Evolutionary conservation across 2,329 filamentous ascomycete species (phyloP), one percentile per base, ranked within the genome.

Genomic region (Lachnellula subtilissima): DNA sequence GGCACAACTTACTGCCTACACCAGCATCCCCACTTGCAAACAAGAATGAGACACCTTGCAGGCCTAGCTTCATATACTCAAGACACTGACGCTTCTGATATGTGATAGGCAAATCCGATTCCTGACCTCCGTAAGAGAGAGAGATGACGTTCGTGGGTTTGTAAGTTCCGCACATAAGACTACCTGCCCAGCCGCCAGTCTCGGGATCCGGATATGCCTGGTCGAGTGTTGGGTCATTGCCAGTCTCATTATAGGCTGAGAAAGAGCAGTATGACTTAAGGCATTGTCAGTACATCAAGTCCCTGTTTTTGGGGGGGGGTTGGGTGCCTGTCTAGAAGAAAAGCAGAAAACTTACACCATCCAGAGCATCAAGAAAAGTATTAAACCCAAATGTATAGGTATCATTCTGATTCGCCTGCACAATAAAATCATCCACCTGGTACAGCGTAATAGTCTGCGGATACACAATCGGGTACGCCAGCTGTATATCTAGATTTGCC

Each of bases 41-140:
- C 47, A 78, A 65, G 32, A 77, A 69, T 3, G 74, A 77, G 35
- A 75, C 67, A 7, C 76, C 76, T 60, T 75, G 75, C 12, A 78
- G 67, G 2, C 73, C 76, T 0, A 81, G 72, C 65, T 81, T 81
- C 69, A 81, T 71, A 60, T 78, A 76, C 69, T 78, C 76, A 49
- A 69, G 66, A 65, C 76, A 78, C 68, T 78, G 76, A 5, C 76
- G 73, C 61, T 78, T 72, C 65, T 82, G 77, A 67, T 85, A 85
- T 57, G 71, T 73, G 5, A 74, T 69, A 0, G 81, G 79, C 14
- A 83, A 71, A 40, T 78, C 76, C 9, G 72, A 69, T 68, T 85
- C 81, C 47, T 76, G 73, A 36, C 75, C 76, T 40, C 78, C 78
- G 64, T 82, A 82, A 15, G 76, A 79, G 60, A 84, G 76, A 37